Evolutionary conservation across 768 basidiomycete species (phyloP), one percentile per base, ranked within the genome.

Genomic region (Lactarius indigo): DNA sequence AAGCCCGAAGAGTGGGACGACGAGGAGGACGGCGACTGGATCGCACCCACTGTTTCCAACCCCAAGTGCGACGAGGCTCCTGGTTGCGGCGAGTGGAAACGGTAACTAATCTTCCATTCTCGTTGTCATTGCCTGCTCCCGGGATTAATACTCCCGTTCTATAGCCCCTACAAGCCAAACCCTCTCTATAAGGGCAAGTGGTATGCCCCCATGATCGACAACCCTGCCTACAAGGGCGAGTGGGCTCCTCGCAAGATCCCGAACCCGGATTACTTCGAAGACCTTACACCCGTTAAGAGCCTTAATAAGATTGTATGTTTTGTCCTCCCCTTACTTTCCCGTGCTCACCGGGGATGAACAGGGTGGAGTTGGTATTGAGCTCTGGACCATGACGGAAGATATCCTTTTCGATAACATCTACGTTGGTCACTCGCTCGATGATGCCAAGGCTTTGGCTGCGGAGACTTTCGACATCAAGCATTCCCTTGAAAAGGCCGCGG

Each of bases 1-100:
- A 98, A 97, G 82, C 97, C 97, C 7, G 97, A 99, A 76, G 97
- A 99, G 78, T 99, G 97, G 97, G 95, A 97, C 73, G 96, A 98
- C 72, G 97, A 98, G 75, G 97, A 98, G 76, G 96, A 99, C 72
- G 97, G 97, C 76, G 96, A 98, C 75, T 99, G 95, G 95, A 86
- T 98, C 70, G 84, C 96, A 8, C 96, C 97, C 35, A 87, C 87
- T 64, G 82, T 98, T 64, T 78, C 84, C 66, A 99, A 99, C 85
- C 92, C 96, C 69, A 90, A 87, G 75, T 98, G 97, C 75, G 81
- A 86, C 69, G 90, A 88, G 64, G 96, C 87, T 68, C 86, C 94
- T 73, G 97, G 97, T 33, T 99, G 97, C 74, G 97, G 97, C 74
- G 88, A 89, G 77, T 99, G 96, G 96, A 88, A 88, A 75, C 86